Conservation (phyloP, 1,139 yeast species). For the Yamadazyma atlantica region DNA sequence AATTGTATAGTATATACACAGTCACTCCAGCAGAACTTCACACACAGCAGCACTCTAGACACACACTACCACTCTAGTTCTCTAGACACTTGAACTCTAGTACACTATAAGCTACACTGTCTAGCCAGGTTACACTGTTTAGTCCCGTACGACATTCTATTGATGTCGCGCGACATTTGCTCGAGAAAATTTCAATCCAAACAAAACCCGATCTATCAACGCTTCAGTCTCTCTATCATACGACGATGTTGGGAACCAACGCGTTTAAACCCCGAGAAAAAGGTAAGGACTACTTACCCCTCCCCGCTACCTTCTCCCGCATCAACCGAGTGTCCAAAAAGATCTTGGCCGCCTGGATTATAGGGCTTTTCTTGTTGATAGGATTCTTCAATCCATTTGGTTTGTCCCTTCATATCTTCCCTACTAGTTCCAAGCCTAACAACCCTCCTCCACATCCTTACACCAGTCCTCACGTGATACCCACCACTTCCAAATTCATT, state of each 20-base stretch:
- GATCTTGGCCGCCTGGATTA: constrained; percentile 18
- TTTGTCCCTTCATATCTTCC: constrained; percentile 10
- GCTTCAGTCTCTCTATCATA: too few species aligned
- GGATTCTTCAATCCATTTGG: constrained; percentile 26
- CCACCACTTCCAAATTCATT: constrained; percentile 52
- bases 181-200: constrained; percentile 1
- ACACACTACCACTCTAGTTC: too few species aligned
- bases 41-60: not conserved
- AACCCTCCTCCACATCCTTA: constrained; percentile 39
- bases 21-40: not conserved
- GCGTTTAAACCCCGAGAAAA: constrained; percentile 16
- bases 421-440: constrained; percentile 7
- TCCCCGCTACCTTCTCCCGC: constrained; percentile 32
- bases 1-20: not conserved
- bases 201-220: constrained; percentile 1
- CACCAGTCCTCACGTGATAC: constrained; percentile 33
- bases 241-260: constrained; percentile 6
- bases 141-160: too few species aligned
- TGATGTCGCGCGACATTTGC: not conserved
- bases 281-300: constrained; percentile 26
- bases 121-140: too few species aligned
- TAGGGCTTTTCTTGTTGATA: constrained; percentile 22
- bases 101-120: not conserved
- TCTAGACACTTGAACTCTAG: too few species aligned
- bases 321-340: constrained; percentile 17